Percentiles rank a stretch among this genome's conserved stretches.
phyloP scores from a whole-genome alignment of 768 basidiomycete species.

The Thelephora aurantiotincta region DNA sequence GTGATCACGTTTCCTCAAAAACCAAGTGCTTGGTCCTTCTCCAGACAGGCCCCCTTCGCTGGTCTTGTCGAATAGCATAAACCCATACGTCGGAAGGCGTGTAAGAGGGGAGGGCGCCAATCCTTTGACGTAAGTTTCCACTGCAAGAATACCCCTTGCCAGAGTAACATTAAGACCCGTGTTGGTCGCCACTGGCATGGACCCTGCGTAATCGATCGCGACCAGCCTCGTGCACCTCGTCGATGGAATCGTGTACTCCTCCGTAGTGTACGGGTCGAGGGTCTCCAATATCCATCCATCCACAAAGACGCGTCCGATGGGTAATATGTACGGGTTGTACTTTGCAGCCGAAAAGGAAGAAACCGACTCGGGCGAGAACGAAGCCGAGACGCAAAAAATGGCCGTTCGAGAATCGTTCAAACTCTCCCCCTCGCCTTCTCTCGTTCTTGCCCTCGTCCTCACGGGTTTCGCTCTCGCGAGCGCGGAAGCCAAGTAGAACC shows the following conservation, averaged over 20 bases:
- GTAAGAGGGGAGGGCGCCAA: constrained; percentile 52
- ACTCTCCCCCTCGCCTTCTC: constrained; percentile 22
- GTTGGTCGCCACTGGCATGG: constrained; percentile 74
- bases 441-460: constrained; percentile 25
- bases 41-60: constrained; percentile 20
- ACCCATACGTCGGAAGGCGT: constrained; percentile 50
- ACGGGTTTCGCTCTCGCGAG: constrained; percentile 36
- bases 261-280: constrained; percentile 86
- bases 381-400: constrained; percentile 74
- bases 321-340: constrained; percentile 63
- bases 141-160: constrained; percentile 51
- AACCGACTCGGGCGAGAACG: constrained; percentile 55
- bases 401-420: constrained; percentile 36
- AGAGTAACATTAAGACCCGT: constrained; percentile 71
- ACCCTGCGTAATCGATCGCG: constrained; percentile 78
- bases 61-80: constrained; percentile 42
- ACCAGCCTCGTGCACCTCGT: constrained; percentile 77
- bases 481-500: constrained; percentile 70
- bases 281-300: constrained; percentile 97
- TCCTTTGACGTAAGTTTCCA: constrained; percentile 64
- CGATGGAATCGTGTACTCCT: constrained; percentile 90
- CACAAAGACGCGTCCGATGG: constrained; percentile 69
- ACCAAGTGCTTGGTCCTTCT: constrained; percentile 36
- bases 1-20: constrained; percentile 43
- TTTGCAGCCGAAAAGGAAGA: constrained; percentile 42